A percentile compares a stretch with the other conserved stretches of the same genome.
Conservation (phyloP, 169 alveolate species). For the Plasmodium chabaudi region DNA sequence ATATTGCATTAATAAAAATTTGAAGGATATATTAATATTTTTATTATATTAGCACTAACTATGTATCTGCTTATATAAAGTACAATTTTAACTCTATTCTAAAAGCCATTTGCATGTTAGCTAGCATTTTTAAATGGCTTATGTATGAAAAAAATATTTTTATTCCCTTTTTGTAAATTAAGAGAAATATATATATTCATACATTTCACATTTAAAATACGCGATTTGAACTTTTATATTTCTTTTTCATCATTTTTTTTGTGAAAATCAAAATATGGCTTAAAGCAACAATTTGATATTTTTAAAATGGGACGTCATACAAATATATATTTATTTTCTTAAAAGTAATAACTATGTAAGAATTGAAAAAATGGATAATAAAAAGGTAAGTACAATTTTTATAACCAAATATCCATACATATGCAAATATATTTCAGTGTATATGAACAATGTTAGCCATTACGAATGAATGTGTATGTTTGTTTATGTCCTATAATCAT, state of each 20-base stretch:
- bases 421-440: neutral
- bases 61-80: no score
- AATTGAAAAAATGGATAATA: conserved; percentile 39
- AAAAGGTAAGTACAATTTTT: conserved; percentile 10
- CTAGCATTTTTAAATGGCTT: no score
- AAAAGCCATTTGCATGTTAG: no score
- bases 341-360: conserved; percentile 16
- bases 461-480: neutral
- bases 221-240: neutral
- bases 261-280: conserved; percentile 8
- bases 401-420: neutral
- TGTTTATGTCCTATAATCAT: neutral
- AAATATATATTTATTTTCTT: neutral
- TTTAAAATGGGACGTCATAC: neutral
- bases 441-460: no score
- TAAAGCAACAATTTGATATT: conserved; percentile 5
- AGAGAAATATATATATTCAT: no score
- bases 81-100: no score
- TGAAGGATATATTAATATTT: no score
- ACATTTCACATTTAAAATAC: neutral
- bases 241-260: neutral
- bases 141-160: no score
- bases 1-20: no score
- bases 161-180: no score
- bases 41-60: no score